These are phyloP conservation scores for Deuterostichococcus epilithicus DNA, from an alignment of 139 green algal species.

Conservation along the genomic window DNA sequence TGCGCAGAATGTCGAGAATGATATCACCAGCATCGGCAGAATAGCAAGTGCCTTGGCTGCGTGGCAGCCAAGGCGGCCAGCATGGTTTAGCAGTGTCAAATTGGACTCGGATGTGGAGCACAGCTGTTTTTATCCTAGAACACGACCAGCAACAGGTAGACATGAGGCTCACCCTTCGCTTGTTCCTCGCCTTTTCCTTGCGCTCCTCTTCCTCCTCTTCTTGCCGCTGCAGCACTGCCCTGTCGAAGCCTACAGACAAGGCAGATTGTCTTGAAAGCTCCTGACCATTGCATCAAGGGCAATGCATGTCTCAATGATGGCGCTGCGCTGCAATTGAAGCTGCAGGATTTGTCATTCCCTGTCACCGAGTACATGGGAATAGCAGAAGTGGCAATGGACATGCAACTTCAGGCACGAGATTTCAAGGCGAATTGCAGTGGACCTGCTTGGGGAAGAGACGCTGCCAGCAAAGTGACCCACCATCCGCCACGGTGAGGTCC, in stretches of 20 bases:
- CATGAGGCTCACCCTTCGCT: no score
- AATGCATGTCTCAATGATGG: background rate
- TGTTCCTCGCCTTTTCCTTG: conserved; percentile 54
- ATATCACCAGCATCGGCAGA: no score
- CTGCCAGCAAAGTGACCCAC: background rate
- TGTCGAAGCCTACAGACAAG: conserved; percentile 38
- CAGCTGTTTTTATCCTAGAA: no score
- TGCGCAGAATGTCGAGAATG: no score
- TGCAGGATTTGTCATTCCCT: background rate
- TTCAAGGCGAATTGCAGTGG: background rate
- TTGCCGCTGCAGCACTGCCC: conserved; percentile 34
- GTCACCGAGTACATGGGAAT: conserved; percentile 50
- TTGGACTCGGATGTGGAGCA: no score
- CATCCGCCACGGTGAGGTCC: conserved; percentile 21
- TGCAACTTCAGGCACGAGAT: background rate
- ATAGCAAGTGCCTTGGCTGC: no score
- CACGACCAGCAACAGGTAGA: no score
- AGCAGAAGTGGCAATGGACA: background rate
- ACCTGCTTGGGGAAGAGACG: background rate
- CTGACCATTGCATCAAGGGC: background rate
- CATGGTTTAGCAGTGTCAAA: no score
- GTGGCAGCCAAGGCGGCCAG: no score
- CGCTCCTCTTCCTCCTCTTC: conserved; percentile 55
- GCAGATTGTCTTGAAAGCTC: background rate
- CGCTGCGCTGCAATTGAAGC: background rate